Percentiles rank a stretch among this genome's conserved stretches.
phyloP scores from a whole-genome alignment of 176 grass and related monocot species.

The Eleusine indica region DNA sequence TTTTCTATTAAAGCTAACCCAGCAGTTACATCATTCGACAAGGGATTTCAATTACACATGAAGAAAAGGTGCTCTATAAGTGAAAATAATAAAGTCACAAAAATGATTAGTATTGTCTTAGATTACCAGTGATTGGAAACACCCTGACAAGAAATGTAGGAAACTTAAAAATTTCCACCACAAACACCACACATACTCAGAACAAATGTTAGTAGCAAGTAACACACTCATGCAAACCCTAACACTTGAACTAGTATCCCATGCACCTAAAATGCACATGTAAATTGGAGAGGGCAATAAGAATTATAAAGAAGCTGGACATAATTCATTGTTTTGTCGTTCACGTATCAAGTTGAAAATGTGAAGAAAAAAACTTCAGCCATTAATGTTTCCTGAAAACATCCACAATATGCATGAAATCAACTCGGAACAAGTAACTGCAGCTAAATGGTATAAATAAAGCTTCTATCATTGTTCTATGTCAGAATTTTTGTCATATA shows the following conservation, averaged over 20 bases:
- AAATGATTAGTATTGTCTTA: neutral
- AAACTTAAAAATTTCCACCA: neutral
- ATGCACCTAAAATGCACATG: constrained; percentile 14
- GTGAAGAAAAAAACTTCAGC: neutral
- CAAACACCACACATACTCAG: neutral
- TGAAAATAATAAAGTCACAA: neutral
- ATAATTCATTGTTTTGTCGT: neutral
- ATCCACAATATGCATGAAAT: neutral
- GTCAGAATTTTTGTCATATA: neutral
- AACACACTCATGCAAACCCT: neutral
- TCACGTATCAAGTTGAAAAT: neutral
- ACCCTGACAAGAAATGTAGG: neutral
- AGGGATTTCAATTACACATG: neutral
- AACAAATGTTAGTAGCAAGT: neutral
- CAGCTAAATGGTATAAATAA: neutral
- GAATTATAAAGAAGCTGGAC: neutral
- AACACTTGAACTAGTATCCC: neutral
- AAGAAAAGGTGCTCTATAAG: neutral
- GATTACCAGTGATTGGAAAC: neutral
- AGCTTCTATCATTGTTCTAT: neutral
- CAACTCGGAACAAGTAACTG: neutral
- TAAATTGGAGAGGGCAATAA: neutral
- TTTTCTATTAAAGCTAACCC: neutral
- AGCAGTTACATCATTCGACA: neutral
- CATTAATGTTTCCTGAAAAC: neutral